Base-by-base conservation (phyloP, 441 rosid genomes). In the Jatropha podagrica region DNA sequence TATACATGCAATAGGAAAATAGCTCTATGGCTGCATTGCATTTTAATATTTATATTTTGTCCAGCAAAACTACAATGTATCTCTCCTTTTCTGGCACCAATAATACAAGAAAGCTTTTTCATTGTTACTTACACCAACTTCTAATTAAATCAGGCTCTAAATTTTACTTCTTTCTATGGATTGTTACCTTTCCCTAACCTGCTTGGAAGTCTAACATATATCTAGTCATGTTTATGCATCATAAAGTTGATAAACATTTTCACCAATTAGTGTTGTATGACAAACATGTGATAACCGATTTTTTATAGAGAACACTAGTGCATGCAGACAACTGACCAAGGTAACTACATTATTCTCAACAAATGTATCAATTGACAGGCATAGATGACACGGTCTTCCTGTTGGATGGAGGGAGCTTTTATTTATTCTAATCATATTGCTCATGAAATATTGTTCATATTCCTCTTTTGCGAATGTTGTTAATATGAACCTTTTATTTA, bases 1-100 rank as follows among this genome's bases (percentile, higher is more conserved):
- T 40, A 38, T 42, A n/a, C 49, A 55, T 54, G 13, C 32, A n/a
- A 17, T 40, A 9, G 4, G 32, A 40, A 55, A 70, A 12, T 18
- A 46, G 32, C 40, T 56, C 23, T 12, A 70, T 70, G 49, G 38
- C 61, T 44, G 40, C 23, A 61, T 32, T 32, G 32, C 32, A 32
- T 32, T 71, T 58, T 70, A 20, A 41, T 18, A 59, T 42, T 70
- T 55, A 70, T 51, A 55, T 40, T 56, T 38, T 42, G 37, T 49
- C 55, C 15, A 60, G 70, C 38, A 23, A 18, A 46, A 66, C 9
- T 66, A 42, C 14, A 10, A 48, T 71, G 52, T 0, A 7, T 23
- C 51, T n/a, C 17, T 51, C 72, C 11, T 41, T 13, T 71, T 9
- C 15, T 58, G 20, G 38, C 20, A 58, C 37, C 12, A 71, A 12